Evolutionary conservation across 441 rosid genomes (phyloP).

Genomic region (Populus hybrid): DNA sequence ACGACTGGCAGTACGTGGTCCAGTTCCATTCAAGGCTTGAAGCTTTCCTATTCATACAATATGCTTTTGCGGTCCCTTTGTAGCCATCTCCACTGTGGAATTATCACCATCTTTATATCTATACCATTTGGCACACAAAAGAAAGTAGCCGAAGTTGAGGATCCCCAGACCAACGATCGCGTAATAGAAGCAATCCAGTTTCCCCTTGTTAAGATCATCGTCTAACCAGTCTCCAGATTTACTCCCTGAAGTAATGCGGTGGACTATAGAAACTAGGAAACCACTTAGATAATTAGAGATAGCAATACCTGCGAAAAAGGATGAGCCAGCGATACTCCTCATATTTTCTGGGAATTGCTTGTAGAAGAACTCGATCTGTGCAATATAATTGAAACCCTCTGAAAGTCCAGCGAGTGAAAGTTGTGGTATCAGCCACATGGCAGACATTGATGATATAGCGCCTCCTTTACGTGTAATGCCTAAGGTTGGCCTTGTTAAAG

Average conservation of each 20-base stretch:
- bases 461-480: slow-evolving; percentile 34
- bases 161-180: neutral
- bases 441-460: slow-evolving; percentile 40
- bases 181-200: slow-evolving; percentile 4
- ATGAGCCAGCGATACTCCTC: slow-evolving; percentile 5
- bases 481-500: slow-evolving; percentile 30
- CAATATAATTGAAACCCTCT: too few relatives aligned
- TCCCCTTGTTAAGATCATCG: slow-evolving; percentile 6
- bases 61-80: neutral
- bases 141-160: neutral
- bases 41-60: too few relatives aligned
- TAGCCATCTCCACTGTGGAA: neutral
- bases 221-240: neutral
- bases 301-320: neutral
- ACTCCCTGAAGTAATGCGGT: neutral
- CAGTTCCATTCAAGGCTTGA: too few relatives aligned
- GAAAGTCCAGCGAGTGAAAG: slow-evolving; percentile 33
- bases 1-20: too few relatives aligned
- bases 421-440: slow-evolving; percentile 48
- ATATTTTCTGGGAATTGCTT: neutral
- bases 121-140: neutral
- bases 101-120: neutral
- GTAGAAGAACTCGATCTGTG: too few relatives aligned
- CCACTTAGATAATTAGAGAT: neutral
- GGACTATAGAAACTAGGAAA: neutral